Evolutionary conservation across 2,329 filamentous ascomycete species (phyloP).

Genomic region (Dactylellina parvicollis): DNA sequence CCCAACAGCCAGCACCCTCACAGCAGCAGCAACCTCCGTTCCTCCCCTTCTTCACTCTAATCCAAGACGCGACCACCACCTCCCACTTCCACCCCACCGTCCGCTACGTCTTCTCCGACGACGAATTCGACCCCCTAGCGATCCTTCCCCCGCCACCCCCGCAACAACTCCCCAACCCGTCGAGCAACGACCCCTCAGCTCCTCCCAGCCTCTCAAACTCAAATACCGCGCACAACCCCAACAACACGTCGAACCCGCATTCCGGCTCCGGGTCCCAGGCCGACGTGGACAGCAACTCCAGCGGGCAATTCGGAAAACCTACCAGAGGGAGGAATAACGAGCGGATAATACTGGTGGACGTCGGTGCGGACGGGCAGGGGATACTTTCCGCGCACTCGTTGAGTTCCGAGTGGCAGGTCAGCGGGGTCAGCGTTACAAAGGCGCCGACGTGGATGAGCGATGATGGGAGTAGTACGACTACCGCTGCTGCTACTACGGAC

Average conservation of each 20-base stretch:
- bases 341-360: constrained; percentile 69
- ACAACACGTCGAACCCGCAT: constrained; percentile 22
- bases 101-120: constrained; percentile 92
- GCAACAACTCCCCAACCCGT: constrained; percentile 20
- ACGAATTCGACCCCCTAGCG: constrained; percentile 68
- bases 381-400: constrained; percentile 78
- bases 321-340: constrained; percentile 60
- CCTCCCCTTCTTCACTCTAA: constrained; percentile 83
- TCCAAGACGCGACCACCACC: constrained; percentile 78
- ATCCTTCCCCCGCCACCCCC: constrained; percentile 23
- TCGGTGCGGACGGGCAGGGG: constrained; percentile 65
- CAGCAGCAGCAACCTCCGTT: constrained; percentile 63
- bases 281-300: constrained; percentile 55
- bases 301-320: constrained; percentile 57
- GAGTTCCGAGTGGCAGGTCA: constrained; percentile 76
- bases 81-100: constrained; percentile 84
- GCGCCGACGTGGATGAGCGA: constrained; percentile 73
- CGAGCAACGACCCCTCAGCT: constrained; percentile 6
- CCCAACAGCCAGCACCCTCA: constrained; percentile 17
- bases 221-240: constrained; percentile 1
- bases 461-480: constrained; percentile 66
- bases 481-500: constrained; percentile 61
- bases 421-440: constrained; percentile 66
- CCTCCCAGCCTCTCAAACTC: constrained; percentile 36
- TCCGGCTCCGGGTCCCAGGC: constrained; percentile 46